Evolutionary conservation across 2,329 filamentous ascomycete genomes (phyloP), one percentile per base, ranked within the genome.

Genomic region (Pseudodiploospora longispora): DNA sequence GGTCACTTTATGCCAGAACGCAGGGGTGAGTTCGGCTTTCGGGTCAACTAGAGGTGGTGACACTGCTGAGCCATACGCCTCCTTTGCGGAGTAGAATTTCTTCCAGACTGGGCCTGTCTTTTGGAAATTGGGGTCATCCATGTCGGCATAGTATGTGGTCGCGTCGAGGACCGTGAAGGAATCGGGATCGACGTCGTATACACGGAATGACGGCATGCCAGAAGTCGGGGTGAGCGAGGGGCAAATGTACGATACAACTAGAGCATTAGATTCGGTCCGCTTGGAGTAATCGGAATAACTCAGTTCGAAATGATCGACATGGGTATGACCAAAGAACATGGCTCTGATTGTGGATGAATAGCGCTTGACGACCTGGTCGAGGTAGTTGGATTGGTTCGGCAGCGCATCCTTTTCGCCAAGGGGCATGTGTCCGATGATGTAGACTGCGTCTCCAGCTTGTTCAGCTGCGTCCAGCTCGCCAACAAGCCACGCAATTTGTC

Each of bases 1-100:
- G 1, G 76, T 80, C 27, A 80, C 63, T 49, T 74, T 70, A 55
- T 80, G 76, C 76, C 77, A 81, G 58, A 80, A 80, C 1, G 69
- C 70, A 0, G 76, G 71, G 1, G 71, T 75, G 31, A 82, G 67
- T 50, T 80, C 59, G 4, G 64, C 63, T 7, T 57, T 58, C 3
- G 58, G 37, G 36, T 61, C 51, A 8, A 57, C 58, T 1, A 71
- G 50, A 1, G 71, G 66, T 33, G 72, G 68, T 29, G 47, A 54
- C 10, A 74, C 58, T 1, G 69, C 59, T 1, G 65, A 51, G 5
- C 74, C 75, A 52, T 80, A 80, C 6, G 65, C 61, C 42, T 71
- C 70, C 54, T 72, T 75, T 30, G 74, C 76, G 3, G 74, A 76
- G 59, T 80, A 80, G 56, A 75, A 73, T 41, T 70, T 69, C 6